phyloP scores from a whole-genome alignment of 768 basidiomycete species.

The Rhodotorula babjevae region DNA sequence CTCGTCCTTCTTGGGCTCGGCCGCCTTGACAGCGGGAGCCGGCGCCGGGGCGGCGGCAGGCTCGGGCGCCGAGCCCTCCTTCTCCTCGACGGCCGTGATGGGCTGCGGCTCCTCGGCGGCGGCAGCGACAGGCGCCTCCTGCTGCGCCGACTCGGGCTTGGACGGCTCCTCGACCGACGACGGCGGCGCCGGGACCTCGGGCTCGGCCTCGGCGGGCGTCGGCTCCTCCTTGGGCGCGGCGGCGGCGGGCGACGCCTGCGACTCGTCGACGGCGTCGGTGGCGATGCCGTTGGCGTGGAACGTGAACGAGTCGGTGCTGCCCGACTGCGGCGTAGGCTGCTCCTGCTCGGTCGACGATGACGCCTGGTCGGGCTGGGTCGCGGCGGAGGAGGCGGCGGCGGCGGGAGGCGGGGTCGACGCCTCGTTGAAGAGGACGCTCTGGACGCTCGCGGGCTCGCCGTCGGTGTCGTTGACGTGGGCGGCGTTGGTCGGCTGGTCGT shows the following conservation, averaged over 20 bases:
- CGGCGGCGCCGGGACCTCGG: background rate
- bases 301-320: slow-evolving; percentile 13
- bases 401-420: background rate
- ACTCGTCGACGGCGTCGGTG: background rate
- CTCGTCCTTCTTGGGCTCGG: slow-evolving; percentile 12
- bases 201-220: background rate
- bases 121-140: background rate
- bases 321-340: background rate
- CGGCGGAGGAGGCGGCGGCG: background rate
- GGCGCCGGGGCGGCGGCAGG: background rate
- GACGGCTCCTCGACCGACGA: slow-evolving; percentile 1
- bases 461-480: background rate
- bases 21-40: too few species aligned
- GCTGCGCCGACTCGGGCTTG: background rate
- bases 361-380: background rate
- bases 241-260: background rate
- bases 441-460: slow-evolving; percentile 12
- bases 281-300: slow-evolving; percentile 10
- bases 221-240: background rate
- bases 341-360: background rate
- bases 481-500: too few species aligned
- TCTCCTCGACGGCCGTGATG: background rate
- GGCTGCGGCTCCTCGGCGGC: background rate
- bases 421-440: slow-evolving; percentile 20
- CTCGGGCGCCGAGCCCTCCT: background rate